Evolutionary conservation across 2,329 filamentous ascomycete genomes (phyloP), one percentile per base, ranked within the genome.

Genomic region (Colletotrichum sp.): DNA sequence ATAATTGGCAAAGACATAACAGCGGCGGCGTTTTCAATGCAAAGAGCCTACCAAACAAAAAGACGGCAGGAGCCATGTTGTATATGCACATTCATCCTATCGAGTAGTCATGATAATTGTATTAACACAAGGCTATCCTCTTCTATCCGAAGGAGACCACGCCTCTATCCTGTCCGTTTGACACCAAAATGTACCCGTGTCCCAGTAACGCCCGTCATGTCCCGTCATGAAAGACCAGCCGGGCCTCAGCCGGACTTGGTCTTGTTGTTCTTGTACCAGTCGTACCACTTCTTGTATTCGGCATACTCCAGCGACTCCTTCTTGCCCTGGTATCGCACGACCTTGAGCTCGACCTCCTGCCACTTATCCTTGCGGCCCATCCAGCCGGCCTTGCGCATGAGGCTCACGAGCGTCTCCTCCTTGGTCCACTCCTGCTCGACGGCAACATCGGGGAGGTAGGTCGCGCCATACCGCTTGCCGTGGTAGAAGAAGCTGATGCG

Each of bases 321-420:
- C 86, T 93, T 92, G 25, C 97, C 97, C 85, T 97, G 95, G 84
- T 99, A 99, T 79, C 95, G 90, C 71, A 96, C 93, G 4, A 97
- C 92, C 80, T 92, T 92, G 83, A 98, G 88, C 67, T 95, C 92
- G 25, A 98, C 92, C 76, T 95, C 93, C 79, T 90, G 90, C 96
- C 96, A 99, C 55, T 91, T 90, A 2, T 94, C 94, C 77, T 90
- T 92, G 90, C 93, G 95, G 1, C 95, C 96, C 74, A 90, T 90
- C 96, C 96, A 99, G 2, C 97, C 97, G 1, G 96, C 96, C 89
- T 99, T 99, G 76, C 95, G 90, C 93, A 98, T 97, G 82, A 99
- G 86, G 85, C 95, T 98, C 70, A 96, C 90, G 4, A 99, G 85
- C 0, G 96, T 95, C 89, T 99, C 95, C 83, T 99, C 96, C 85